Evolutionary conservation across 2,329 filamentous ascomycete genomes (phyloP).

Genomic region (Fusarium miscanthi): DNA sequence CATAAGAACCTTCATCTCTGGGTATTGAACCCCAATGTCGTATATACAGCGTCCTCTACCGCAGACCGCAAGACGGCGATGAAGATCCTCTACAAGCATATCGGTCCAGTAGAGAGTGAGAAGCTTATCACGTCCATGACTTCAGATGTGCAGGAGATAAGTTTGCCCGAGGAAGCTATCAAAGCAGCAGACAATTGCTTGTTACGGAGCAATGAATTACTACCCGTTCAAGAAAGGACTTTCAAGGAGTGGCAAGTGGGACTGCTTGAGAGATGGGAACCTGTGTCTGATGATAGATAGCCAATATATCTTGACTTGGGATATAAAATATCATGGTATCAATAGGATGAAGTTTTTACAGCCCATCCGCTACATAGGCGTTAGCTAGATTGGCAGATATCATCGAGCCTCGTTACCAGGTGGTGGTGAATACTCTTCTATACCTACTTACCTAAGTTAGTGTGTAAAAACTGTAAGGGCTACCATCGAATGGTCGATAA

Average conservation of each 20-base stretch:
- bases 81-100: slow-evolving; percentile 64
- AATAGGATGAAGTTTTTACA: neutral
- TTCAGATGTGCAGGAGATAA: slow-evolving; percentile 69
- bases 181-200: slow-evolving; percentile 57
- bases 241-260: slow-evolving; percentile 77
- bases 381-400: neutral
- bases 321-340: too few relatives aligned
- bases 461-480: too few relatives aligned
- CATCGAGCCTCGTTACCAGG: neutral
- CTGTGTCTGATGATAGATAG: neutral
- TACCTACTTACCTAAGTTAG: too few relatives aligned
- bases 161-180: slow-evolving; percentile 64
- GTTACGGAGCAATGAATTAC: slow-evolving; percentile 57
- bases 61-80: slow-evolving; percentile 54
- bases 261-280: slow-evolving; percentile 61
- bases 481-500: neutral
- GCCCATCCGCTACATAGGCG: neutral
- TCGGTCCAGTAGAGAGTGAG: slow-evolving; percentile 58
- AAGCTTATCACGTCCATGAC: slow-evolving; percentile 61
- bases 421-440: neutral
- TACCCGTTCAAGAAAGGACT: slow-evolving; percentile 66
- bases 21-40: slow-evolving; percentile 67
- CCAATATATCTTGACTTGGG: neutral
- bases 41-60: slow-evolving; percentile 59
- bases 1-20: slow-evolving; percentile 59